Evolutionary conservation across 441 rosid species (phyloP).

Genomic region (Arabidopsis hybrid): DNA sequence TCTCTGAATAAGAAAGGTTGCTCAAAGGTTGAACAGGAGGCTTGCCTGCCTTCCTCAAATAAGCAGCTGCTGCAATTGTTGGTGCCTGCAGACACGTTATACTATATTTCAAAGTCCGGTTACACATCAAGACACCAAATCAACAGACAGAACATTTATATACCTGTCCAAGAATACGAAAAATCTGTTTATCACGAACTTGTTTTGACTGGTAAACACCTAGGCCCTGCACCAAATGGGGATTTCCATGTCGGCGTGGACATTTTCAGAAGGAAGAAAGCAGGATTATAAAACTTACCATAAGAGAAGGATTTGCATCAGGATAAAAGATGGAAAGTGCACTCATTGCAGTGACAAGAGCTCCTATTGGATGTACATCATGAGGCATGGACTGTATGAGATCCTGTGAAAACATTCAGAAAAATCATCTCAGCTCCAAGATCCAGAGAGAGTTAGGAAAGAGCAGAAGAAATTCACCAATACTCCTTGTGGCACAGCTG

Average conservation of each 20-base stretch:
- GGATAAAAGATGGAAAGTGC: conserved; percentile 95
- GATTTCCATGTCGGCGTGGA: neutral
- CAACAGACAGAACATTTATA: conserved; percentile 19
- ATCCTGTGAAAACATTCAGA: conserved; percentile 60
- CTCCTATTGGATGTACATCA: conserved; percentile 97
- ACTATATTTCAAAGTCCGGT: neutral
- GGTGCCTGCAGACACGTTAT: conserved; percentile 67
- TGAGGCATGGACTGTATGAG: conserved; percentile 95
- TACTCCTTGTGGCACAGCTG: conserved; percentile 94
- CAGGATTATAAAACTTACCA: conserved; percentile 53
- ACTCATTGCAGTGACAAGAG: conserved; percentile 91
- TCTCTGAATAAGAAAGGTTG: conserved; percentile 87
- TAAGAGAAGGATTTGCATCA: conserved; percentile 97
- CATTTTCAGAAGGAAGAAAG: neutral
- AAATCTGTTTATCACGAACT: conserved; percentile 94
- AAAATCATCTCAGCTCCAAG: conserved; percentile 7
- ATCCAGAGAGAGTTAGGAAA: neutral
- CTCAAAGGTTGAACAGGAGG: conserved; percentile 89
- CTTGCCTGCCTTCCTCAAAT: conserved; percentile 87
- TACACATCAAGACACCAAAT: neutral
- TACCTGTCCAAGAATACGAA: conserved; percentile 93
- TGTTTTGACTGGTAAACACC: conserved; percentile 86
- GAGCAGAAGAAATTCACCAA: conserved; percentile 58
- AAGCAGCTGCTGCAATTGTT: conserved; percentile 93
- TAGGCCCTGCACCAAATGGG: conserved; percentile 36